Evolutionary conservation across 208 protist genomes (phyloP), one percentile per base, ranked within the genome.

Genomic region (Crithidia fasciculata): DNA sequence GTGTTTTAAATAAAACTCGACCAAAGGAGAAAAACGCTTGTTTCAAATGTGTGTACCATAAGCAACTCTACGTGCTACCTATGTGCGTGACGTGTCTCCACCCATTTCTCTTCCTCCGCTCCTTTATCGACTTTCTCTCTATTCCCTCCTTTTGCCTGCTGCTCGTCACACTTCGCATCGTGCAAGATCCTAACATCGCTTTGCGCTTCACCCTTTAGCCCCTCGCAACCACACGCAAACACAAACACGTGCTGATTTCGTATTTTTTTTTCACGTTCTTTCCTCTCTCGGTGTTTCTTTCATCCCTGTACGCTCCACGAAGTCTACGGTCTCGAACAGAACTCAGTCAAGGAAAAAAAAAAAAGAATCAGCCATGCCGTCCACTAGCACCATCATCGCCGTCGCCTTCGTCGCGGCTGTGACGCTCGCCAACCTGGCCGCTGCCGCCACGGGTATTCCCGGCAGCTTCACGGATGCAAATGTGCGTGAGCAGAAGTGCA

Each of bases 401-500:
- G 45, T 50, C 50, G 64, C 71, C 59, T 15, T 71, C 18, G 37
- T 78, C 28, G 64, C 54, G 37, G 68, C 70, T 15, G 50, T 71
- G 62, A 59, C 57, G 44, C 53, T 80, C 54, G 47, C 37, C 39
- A 60, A 56, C 45, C 8, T 49, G 9, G 68, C 69, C 36, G 28
- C 37, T 15, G 69, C 61, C 19, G 13, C 41, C 12, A 18, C 36
- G 18, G 44, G 40, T 2, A 52, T 41, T 13, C 66, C 69, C 41
- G 80, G 66, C 44, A 28, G 36, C 54, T 57, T 68, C 64, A 64
- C 52, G 13, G 18, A 62, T 5, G 69, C 9, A 13, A 45, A 39
- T 9, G 71, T 85, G 12, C 57, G 67, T 37, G 43, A 65, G n/a
- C 76, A 82, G 74, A 87, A 64, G 69, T 90, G 85, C 82, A 78